Evolutionary conservation across 257 asterid genomes (phyloP), one percentile per base, ranked within the genome.

Genomic region (Rauvolfia tetraphylla): DNA sequence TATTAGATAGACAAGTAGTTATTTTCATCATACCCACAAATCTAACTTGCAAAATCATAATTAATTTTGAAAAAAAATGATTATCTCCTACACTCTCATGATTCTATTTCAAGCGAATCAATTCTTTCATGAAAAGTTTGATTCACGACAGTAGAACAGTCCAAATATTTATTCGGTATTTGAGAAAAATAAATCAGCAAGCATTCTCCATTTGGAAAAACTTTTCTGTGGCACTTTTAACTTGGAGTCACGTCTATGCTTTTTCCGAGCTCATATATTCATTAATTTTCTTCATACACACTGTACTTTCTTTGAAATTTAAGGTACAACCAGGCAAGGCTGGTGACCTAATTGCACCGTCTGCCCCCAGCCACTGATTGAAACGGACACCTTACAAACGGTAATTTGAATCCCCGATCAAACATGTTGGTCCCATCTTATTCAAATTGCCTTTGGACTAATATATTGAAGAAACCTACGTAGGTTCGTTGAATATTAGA

Each of bases 241-340:
- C 5, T 31, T 71, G 41, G 3, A 33, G 25, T 2, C 20, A 12
- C 31, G 44, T 9, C 0, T 7, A 22, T 53, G 4, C 5, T 22
- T 10, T 10, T 22, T 9, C 49, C 27, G 53, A 33, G 51, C 36
- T 72, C 48, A 18, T 51, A n/a, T 23, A 18, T 22, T 22, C 29
- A 41, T 53, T 72, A 36, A 36, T 11, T 29, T 56, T 36, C 23
- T 1, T 9, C 0, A 48, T 56, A 13, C 38, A 57, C 23, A 58
- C 46, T 73, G 69, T 73, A 57, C 77, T 58, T 73, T 18, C 34
- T 25, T 48, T 23, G 69, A 57, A 39, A 58, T 57, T 7, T 27
- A 73, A n/a, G 68, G 76, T 56, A 56, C 69, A 41, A 41, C 31
- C 69, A 39, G 38, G 4, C 69, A 63, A 17, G 27, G 70, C 70